These are phyloP conservation scores for Penicillium sp. DNA, from an alignment of 2,329 filamentous ascomycete species.

Conservation along the genomic window DNA sequence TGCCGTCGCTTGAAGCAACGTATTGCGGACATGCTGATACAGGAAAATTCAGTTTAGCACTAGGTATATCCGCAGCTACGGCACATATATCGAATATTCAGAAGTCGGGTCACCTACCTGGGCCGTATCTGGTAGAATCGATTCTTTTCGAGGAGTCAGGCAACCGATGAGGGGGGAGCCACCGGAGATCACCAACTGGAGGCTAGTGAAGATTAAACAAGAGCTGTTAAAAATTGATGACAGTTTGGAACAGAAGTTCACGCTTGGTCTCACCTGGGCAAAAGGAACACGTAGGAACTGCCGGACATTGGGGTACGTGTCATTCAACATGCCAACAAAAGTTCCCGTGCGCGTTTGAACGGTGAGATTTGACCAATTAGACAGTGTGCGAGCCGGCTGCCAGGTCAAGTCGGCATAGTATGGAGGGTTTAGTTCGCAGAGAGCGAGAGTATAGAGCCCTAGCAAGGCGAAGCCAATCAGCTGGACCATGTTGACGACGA, in stretches of 20 bases:
- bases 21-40: constrained; percentile 23
- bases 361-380: constrained; percentile 17
- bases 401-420: constrained; percentile 19
- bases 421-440: constrained; percentile 1
- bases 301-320: constrained; percentile 35
- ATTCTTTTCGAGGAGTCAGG: constrained; percentile 5
- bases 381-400: constrained; percentile 12
- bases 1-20: constrained; percentile 27
- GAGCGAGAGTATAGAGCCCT: too few species aligned
- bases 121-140: constrained; percentile 24
- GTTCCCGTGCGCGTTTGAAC: constrained; percentile 19
- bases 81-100: background rate
- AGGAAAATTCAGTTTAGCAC: background rate
- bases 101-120: background rate
- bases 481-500: too few species aligned
- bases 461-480: too few species aligned
- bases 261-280: constrained; percentile 24
- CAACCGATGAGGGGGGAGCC: constrained; percentile 30
- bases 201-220: constrained; percentile 1
- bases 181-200: constrained; percentile 31
- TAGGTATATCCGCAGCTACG: background rate
- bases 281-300: constrained; percentile 41
- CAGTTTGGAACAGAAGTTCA: background rate
- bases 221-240: background rate
- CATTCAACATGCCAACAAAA: constrained; percentile 34